Evolutionary conservation across 768 basidiomycete species (phyloP).

Genomic region (Lactarius hatsudake): DNA sequence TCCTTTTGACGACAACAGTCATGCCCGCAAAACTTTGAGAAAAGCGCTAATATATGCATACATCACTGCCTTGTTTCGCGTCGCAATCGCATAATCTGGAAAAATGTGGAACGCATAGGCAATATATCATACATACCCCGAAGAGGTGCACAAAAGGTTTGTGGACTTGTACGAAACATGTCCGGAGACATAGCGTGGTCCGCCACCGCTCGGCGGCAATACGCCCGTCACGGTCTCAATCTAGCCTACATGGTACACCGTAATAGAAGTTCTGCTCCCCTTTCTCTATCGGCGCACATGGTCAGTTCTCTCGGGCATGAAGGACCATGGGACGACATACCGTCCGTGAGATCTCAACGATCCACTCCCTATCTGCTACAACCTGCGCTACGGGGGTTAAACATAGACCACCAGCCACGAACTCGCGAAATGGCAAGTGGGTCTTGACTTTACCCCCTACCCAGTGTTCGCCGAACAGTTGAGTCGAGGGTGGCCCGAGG

Average conservation of each 20-base stretch:
- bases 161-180: not conserved
- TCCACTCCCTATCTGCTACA: constrained; percentile 19
- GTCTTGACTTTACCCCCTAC: constrained; percentile 4
- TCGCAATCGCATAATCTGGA: no score
- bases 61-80: no score
- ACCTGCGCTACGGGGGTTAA: not conserved
- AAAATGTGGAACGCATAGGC: no score
- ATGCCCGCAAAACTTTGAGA: no score
- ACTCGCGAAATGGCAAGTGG: constrained; percentile 14
- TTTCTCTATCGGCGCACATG: not conserved
- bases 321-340: not conserved
- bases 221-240: not conserved
- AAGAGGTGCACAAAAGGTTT: not conserved
- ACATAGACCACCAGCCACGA: not conserved
- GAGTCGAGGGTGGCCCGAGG: not conserved
- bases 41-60: not conserved
- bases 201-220: not conserved
- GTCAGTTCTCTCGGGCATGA: not conserved
- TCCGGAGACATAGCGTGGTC: not conserved
- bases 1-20: not conserved
- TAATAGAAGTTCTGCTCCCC: not conserved
- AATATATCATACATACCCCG: not conserved
- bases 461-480: constrained; percentile 8
- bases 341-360: constrained; percentile 6
- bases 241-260: constrained; percentile 13